Evolutionary conservation across 2,329 filamentous ascomycete genomes (phyloP).

Genomic region (Hypoxylon sp.): DNA sequence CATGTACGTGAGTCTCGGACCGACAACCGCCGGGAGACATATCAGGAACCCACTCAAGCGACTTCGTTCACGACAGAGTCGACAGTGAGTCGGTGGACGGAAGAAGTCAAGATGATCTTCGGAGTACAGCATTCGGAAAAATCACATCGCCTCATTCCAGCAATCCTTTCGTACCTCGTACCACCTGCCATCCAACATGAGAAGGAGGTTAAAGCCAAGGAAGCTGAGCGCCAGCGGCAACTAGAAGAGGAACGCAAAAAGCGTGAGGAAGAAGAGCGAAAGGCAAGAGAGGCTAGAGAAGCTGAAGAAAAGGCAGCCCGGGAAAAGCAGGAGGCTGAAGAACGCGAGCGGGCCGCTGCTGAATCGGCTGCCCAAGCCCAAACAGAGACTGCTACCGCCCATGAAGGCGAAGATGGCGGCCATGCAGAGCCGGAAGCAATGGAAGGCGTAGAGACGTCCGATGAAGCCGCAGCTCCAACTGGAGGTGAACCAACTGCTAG

Average conservation of each 20-base stretch:
- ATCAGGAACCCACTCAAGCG: conserved; percentile 78
- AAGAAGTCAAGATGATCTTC: conserved; percentile 91
- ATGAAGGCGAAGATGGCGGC: conserved; percentile 60
- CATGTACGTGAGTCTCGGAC: conserved; percentile 60
- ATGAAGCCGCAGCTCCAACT: conserved; percentile 53
- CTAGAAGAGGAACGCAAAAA: conserved; percentile 73
- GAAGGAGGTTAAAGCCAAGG: conserved; percentile 75
- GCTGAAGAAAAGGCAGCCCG: conserved; percentile 76
- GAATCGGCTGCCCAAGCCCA: conserved; percentile 65
- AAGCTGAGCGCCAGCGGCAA: conserved; percentile 68
- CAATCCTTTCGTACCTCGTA: conserved; percentile 80
- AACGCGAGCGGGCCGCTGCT: conserved; percentile 75
- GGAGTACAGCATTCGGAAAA: conserved; percentile 78
- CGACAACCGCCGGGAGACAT: conserved; percentile 65
- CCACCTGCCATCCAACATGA: conserved; percentile 88
- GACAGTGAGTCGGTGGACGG: conserved; percentile 86
- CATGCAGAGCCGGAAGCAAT: conserved; percentile 51
- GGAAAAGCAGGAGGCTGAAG: conserved; percentile 80
- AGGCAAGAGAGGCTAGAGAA: conserved; percentile 78
- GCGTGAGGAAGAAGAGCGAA: conserved; percentile 75
- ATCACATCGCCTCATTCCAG: conserved; percentile 75
- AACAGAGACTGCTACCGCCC: conserved; percentile 63
- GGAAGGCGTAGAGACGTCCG: conserved; percentile 56
- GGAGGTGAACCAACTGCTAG: conserved; percentile 61
- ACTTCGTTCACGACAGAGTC: conserved; percentile 80